Percentiles rank a stretch among this genome's conserved stretches.
Conservation (phyloP, 73 alveolate species). For the Blepharisma stoltei region DNA sequence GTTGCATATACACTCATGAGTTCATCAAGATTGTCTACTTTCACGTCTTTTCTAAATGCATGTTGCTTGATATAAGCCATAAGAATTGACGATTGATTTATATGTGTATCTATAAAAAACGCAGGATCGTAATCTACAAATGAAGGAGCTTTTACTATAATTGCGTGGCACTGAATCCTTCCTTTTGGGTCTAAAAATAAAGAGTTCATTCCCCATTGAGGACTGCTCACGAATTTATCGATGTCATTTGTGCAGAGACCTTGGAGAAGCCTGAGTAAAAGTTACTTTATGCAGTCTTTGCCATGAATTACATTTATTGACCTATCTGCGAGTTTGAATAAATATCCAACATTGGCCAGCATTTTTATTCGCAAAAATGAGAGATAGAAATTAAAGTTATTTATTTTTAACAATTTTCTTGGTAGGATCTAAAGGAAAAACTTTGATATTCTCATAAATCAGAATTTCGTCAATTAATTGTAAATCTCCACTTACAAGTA, state of each 20-base stretch:
- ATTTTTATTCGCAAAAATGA: too few species aligned
- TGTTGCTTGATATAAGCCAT: background rate
- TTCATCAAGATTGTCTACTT: background rate
- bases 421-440: too few species aligned
- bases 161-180: background rate
- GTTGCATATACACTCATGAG: background rate
- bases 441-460: too few species aligned
- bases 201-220: background rate
- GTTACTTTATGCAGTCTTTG: background rate
- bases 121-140: background rate
- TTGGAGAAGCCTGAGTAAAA: background rate
- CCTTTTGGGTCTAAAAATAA: conserved; percentile 19
- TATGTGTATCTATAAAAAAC: background rate
- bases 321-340: background rate
- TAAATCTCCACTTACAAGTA: too few species aligned
- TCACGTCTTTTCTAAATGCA: background rate
- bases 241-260: conserved; percentile 8
- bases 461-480: too few species aligned
- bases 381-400: too few species aligned
- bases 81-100: background rate
- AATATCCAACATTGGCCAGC: too few species aligned
- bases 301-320: background rate
- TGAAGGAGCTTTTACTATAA: background rate
- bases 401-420: too few species aligned
- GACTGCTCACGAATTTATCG: background rate